Base-by-base conservation (phyloP, 306 rosid genomes). In the Delonix regia region DNA sequence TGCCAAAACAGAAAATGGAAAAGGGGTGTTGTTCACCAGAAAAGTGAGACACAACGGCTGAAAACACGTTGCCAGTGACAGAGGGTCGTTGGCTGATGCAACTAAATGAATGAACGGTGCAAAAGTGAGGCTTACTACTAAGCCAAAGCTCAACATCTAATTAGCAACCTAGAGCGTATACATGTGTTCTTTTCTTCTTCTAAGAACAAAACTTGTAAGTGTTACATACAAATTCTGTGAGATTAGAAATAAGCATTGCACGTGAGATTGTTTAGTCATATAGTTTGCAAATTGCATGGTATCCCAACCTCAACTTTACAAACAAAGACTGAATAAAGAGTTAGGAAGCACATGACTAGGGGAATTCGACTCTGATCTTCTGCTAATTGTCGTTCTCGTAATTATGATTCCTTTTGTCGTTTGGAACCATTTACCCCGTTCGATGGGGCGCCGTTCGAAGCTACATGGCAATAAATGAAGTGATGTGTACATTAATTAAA, bases 311-410 rank as follows among this genome's bases (percentile, higher is more conserved):
- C 48, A 51, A 51, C 38, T 64, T 15, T 3, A 3, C 22, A 27
- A 4, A 44, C 2, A 12, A 53, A 65, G 5, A 28, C 83, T 41
- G 69, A 59, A 25, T 25, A 47, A 52, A 74, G 38, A 48, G 0
- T 51, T 41, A 69, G 3, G 15, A 8, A 16, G 84, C 87, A 84
- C 84, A 56, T 84, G 84, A 85, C 33, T 2, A 4, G 64, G 59
- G 69, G 72, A 51, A 21, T 27, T 76, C 61, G 64, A 69, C 83
- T 47, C 16, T 45, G 59, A 19, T 57, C 52, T 75, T 33, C 78
- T 60, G 64, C 59, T 71, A 39, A 30, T 18, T n/a, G n/a, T n/a
- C n/a, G n/a, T n/a, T 45, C 28, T 59, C 39, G 59, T 11, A 39
- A 28, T 34, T 47, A 21, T 51, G 78, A 77, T 82, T 82, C 79